Percentiles rank a stretch among this genome's conserved stretches.
These are phyloP conservation scores for Miscanthus lutarioriparius DNA, from an alignment of 176 grass and related monocot genomes.

Conservation along the genomic window DNA sequence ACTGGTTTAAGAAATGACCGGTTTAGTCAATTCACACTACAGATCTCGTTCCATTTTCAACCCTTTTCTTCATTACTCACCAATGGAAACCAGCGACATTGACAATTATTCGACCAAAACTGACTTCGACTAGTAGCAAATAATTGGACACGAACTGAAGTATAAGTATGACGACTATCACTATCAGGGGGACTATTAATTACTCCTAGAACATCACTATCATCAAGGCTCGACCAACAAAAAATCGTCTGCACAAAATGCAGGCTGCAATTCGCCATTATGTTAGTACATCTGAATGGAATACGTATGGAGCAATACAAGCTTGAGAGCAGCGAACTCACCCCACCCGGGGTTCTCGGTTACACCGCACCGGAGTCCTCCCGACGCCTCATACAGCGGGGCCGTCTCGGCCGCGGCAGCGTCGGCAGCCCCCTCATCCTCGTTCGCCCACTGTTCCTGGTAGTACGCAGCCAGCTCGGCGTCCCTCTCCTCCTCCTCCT, in stretches of 20 bases:
- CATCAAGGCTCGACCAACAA: not conserved
- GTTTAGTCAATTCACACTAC: not conserved
- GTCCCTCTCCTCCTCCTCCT: slow-evolving; percentile 55
- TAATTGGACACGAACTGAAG: not conserved
- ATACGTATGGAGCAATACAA: not conserved
- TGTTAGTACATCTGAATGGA: not conserved
- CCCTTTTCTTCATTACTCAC: not conserved
- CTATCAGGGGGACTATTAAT: slow-evolving; percentile 19
- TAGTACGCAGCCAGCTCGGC: slow-evolving; percentile 50
- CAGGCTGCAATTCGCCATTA: not conserved
- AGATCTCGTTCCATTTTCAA: not conserved
- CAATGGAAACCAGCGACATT: not conserved
- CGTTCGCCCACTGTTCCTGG: slow-evolving; percentile 54
- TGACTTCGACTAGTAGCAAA: not conserved
- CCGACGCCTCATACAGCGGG: slow-evolving; percentile 42
- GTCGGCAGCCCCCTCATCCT: slow-evolving; percentile 35
- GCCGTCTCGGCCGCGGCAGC: slow-evolving; percentile 31
- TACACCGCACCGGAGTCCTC: slow-evolving; percentile 62
- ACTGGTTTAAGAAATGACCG: not conserved
- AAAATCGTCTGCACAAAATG: slow-evolving; percentile 19
- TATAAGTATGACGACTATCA: not conserved
- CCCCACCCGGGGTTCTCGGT: slow-evolving; percentile 83
- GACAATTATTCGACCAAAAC: not conserved
- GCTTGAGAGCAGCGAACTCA: slow-evolving; percentile 43
- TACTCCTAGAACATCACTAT: slow-evolving; percentile 30